Conservation (phyloP, 306 rosid species). For the Cyamopsis tetragonoloba region DNA sequence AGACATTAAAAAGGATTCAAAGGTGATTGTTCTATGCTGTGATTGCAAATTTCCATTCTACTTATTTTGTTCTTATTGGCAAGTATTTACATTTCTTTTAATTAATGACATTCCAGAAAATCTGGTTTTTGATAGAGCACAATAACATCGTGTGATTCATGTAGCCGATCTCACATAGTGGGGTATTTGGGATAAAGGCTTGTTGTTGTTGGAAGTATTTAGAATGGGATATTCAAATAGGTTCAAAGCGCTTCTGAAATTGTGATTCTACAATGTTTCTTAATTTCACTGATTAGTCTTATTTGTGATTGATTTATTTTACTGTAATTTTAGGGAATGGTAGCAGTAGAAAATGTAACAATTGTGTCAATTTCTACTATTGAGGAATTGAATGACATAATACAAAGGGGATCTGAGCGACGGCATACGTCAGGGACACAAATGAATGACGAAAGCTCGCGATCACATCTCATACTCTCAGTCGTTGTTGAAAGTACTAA, state of each 20-base stretch:
- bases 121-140: no score
- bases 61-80: background rate
- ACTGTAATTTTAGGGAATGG: slow-evolving; percentile 77
- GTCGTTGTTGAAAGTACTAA: slow-evolving; percentile 79
- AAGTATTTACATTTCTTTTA: no score
- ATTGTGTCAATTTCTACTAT: slow-evolving; percentile 58
- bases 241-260: background rate
- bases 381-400: slow-evolving; percentile 68
- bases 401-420: slow-evolving; percentile 73
- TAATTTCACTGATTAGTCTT: background rate
- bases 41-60: background rate
- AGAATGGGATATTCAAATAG: background rate
- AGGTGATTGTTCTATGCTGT: slow-evolving; percentile 41
- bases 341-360: slow-evolving; percentile 71
- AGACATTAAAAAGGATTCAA: slow-evolving; percentile 90
- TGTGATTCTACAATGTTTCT: background rate
- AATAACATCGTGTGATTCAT: no score
- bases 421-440: slow-evolving; percentile 82
- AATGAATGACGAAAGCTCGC: slow-evolving; percentile 92
- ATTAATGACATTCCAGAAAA: no score
- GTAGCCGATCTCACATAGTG: no score
- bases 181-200: no score
- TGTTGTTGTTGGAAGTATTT: no score
- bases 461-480: slow-evolving; percentile 89
- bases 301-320: slow-evolving; percentile 15